Evolutionary conservation across 495 filamentous ascomycete species (phyloP).

Genomic region (Amorphotheca resinae): DNA sequence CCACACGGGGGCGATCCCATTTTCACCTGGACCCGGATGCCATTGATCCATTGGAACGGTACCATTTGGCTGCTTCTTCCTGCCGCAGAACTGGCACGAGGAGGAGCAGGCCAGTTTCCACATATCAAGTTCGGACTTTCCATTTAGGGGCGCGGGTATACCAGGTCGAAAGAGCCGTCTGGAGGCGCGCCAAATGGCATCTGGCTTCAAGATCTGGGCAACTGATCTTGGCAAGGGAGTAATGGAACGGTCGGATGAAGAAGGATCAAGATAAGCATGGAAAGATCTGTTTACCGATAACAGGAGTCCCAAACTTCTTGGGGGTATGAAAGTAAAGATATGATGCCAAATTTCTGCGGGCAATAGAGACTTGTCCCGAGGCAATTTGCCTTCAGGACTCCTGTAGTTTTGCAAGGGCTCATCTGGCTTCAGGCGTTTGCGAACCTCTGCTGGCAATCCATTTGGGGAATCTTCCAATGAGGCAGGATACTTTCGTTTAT

Average conservation of each 20-base stretch:
- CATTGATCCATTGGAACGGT: slow-evolving; percentile 26
- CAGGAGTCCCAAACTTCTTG: slow-evolving; percentile 36
- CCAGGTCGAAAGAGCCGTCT: slow-evolving; percentile 38
- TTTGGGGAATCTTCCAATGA: slow-evolving; percentile 6
- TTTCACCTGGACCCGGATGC: slow-evolving; percentile 37
- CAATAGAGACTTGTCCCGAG: slow-evolving; percentile 29
- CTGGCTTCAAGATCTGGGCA: slow-evolving; percentile 27
- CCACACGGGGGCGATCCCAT: slow-evolving; percentile 47
- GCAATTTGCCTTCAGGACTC: slow-evolving; percentile 9
- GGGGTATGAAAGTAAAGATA: slow-evolving; percentile 40
- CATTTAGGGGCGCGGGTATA: slow-evolving; percentile 43
- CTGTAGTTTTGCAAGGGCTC: slow-evolving; percentile 6
- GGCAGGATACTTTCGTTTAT: slow-evolving; percentile 28
- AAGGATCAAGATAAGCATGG: slow-evolving; percentile 38
- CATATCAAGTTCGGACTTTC: slow-evolving; percentile 47
- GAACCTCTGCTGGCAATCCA: slow-evolving; percentile 13
- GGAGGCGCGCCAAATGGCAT: slow-evolving; percentile 47
- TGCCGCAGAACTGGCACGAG: slow-evolving; percentile 44
- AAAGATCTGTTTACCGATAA: slow-evolving; percentile 40
- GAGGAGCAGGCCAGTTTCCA: slow-evolving; percentile 43
- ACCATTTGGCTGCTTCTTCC: slow-evolving; percentile 13
- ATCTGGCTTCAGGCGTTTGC: slow-evolving; percentile 26
- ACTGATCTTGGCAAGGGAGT: slow-evolving; percentile 20
- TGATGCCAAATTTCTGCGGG: slow-evolving; percentile 42
- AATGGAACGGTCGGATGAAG: slow-evolving; percentile 21